Percentiles rank a stretch among this genome's conserved stretches.
Evolutionary conservation across 2,329 filamentous ascomycete genomes (phyloP).

Genomic region (Aspergillus tanneri): DNA sequence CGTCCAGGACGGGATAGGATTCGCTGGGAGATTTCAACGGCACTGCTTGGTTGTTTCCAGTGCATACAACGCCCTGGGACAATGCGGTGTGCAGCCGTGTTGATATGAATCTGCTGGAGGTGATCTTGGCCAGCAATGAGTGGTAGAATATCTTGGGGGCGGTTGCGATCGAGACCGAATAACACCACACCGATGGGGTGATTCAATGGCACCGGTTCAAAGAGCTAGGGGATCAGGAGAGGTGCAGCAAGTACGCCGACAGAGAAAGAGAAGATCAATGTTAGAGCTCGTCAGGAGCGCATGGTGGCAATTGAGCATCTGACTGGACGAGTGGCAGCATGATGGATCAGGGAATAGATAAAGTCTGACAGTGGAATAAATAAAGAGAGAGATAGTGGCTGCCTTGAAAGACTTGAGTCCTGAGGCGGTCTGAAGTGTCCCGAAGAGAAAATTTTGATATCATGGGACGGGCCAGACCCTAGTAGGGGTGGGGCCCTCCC

Average conservation of each 20-base stretch:
- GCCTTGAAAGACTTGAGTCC: not conserved
- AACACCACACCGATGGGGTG: constrained; percentile 2
- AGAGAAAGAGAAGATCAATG: constrained; percentile 9
- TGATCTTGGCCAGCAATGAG: constrained; percentile 5
- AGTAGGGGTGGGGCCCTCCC: not conserved
- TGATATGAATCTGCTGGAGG: constrained; percentile 1
- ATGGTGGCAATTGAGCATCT: constrained; percentile 22
- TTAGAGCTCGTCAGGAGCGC: constrained; percentile 21
- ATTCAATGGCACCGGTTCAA: constrained; percentile 1
- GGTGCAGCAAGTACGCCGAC: constrained; percentile 15
- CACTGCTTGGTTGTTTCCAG: not conserved
- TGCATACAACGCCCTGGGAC: constrained; percentile 5
- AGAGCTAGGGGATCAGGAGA: not conserved
- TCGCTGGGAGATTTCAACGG: constrained; percentile 3
- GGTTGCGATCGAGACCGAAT: constrained; percentile 3
- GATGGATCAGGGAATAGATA: constrained; percentile 10
- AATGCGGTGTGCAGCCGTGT: constrained; percentile 13
- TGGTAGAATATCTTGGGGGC: constrained; percentile 5
- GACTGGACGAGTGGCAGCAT: constrained; percentile 18
- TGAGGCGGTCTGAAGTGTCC: constrained; percentile 1
- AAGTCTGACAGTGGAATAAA: not conserved
- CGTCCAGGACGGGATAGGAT: constrained; percentile 2
- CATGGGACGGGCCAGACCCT: not conserved
- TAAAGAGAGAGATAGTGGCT: constrained; percentile 1
- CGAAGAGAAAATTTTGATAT: not conserved